Conservation (phyloP, 805 yeast species). For the Myxozyma sirexii region DNA sequence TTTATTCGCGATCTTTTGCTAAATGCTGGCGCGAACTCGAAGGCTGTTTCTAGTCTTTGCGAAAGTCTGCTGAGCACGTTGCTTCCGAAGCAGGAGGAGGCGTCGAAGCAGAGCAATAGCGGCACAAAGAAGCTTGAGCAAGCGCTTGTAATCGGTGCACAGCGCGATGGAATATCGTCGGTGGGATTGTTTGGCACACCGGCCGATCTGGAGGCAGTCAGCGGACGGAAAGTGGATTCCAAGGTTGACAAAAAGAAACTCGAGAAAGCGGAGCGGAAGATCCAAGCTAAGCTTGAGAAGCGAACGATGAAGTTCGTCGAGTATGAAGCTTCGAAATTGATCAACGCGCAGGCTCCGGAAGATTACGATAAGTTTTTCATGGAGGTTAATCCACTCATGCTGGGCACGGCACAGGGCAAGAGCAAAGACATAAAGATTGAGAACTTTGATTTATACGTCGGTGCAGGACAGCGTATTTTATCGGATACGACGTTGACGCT, state of each 20-base stretch:
- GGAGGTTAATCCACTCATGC: constrained; percentile 91
- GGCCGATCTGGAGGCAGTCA: constrained; percentile 77
- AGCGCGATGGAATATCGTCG: constrained; percentile 66
- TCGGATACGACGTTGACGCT: constrained; percentile 85
- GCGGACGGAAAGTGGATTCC: constrained; percentile 89
- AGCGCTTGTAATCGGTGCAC: constrained; percentile 68
- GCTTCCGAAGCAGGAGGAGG: constrained; percentile 57
- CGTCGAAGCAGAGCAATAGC: constrained; percentile 46
- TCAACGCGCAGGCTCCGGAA: constrained; percentile 58
- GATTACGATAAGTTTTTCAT: constrained; percentile 95
- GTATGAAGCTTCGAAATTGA: constrained; percentile 91
- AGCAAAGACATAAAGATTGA: constrained; percentile 96
- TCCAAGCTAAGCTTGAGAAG: constrained; percentile 95
- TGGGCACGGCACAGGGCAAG: constrained; percentile 58
- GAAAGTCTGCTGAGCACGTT: constrained; percentile 53
- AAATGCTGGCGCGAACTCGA: constrained; percentile 79
- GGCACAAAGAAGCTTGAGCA: constrained; percentile 75
- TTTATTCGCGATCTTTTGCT: constrained; percentile 67
- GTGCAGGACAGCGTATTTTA: constrained; percentile 90
- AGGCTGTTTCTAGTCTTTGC: constrained; percentile 56
- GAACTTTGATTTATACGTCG: constrained; percentile 89
- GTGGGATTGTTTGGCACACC: constrained; percentile 76
- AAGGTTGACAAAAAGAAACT: constrained; percentile 95
- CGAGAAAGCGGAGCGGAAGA: constrained; percentile 95
- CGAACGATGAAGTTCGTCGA: constrained; percentile 60